Evolutionary conservation across 2,329 filamentous ascomycete genomes (phyloP), one percentile per base, ranked within the genome.

Genomic region (Graphilbum sp.): DNA sequence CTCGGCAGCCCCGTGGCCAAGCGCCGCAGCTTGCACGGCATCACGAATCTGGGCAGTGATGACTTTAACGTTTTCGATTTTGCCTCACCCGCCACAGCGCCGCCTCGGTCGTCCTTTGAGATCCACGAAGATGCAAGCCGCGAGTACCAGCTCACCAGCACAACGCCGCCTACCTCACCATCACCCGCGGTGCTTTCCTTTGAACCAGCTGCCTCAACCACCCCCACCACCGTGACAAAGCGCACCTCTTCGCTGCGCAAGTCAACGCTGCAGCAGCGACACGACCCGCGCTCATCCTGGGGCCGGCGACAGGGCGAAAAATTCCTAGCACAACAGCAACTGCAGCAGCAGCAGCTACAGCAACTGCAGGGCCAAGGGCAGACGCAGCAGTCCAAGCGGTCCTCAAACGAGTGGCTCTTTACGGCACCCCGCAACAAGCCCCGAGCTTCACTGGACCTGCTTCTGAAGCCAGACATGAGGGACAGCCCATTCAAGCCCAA

Each of bases 1-100:
- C 66, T 81, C 40, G 82, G 82, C 47, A 95, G 83, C 51, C 88
- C 90, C 1, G 82, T 88, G 42, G 83, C 87, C 34, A 95, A 95
- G 64, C 73, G 90, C 46, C 75, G 90, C 50, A 95, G 87, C 58
- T 60, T 93, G 48, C 84, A 94, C 54, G 79, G 79, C 36, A 70
- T 76, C 32, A 66, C 77, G n/a, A 72, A 61, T 47, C 64, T 78
- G 44, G 66, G 67, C 34, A 69, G 59, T 40, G 68, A 69, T 40
- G 68, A 69, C 47, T 80, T 84, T 52, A 85, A 75, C 54, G 75
- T 93, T 25, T 93, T 93, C 54, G 84, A 87, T 42, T 40, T 46
- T 38, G 41, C 41, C 3, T 39, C 45, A 5, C 48, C 43, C 40
- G 25, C 23, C 4, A 50, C 56, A 37, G 43, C 60, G n/a, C 51